Conservation (phyloP, 2,329 filamentous ascomycete genomes). For the Aspergillus ruber region DNA sequence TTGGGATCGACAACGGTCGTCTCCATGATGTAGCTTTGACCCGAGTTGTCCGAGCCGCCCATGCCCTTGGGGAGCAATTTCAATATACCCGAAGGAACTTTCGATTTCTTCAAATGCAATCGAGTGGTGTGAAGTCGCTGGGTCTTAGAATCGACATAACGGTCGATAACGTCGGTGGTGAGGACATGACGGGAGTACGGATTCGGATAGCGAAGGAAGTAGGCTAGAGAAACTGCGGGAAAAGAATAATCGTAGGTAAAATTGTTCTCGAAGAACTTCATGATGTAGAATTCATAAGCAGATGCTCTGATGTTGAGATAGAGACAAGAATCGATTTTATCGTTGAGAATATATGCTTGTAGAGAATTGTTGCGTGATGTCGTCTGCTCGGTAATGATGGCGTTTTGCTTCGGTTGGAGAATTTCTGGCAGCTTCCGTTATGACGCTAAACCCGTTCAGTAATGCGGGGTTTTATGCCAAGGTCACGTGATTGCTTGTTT, state of each 20-base stretch:
- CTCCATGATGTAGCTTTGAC: conserved; percentile 59
- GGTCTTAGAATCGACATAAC: conserved; percentile 54
- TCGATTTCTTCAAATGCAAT: conserved; percentile 58
- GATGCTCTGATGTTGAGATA: background rate
- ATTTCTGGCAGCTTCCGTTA: conserved; percentile 15
- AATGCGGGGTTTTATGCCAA: conserved; percentile 14
- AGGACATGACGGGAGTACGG: conserved; percentile 61
- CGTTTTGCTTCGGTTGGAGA: conserved; percentile 7
- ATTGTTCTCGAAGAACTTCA: conserved; percentile 49
- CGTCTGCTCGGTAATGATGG: conserved; percentile 3
- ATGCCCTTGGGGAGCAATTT: conserved; percentile 56
- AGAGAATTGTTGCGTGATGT: conserved; percentile 2
- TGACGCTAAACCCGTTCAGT: conserved; percentile 11
- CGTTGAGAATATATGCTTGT: background rate
- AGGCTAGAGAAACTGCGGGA: conserved; percentile 59
- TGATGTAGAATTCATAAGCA: conserved; percentile 27
- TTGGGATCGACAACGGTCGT: conserved; percentile 55
- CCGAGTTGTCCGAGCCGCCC: conserved; percentile 51
- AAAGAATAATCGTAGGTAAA: conserved; percentile 61
- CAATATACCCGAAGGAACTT: conserved; percentile 54
- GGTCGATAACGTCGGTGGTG: conserved; percentile 60
- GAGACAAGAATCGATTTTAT: background rate
- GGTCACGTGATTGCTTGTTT: conserved; percentile 6
- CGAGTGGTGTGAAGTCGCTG: conserved; percentile 56
- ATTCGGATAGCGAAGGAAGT: conserved; percentile 64